These are phyloP conservation scores for Extremus antarcticus DNA, from an alignment of 495 filamentous ascomycete species.

Conservation along the genomic window DNA sequence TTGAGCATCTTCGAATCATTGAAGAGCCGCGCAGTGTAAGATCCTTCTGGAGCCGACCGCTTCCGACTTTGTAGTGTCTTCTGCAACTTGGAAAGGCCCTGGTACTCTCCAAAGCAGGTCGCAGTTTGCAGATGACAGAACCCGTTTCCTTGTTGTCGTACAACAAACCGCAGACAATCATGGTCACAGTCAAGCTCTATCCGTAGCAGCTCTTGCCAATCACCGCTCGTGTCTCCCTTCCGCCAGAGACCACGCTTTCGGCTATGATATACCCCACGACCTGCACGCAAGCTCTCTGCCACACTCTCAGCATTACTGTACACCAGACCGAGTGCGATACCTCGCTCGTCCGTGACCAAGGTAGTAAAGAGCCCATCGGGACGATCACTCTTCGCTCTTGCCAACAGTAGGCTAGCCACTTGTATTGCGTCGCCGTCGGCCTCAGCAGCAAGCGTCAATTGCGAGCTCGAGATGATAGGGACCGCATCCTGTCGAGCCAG, in stretches of 20 bases:
- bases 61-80: slow-evolving; percentile 74
- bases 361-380: slow-evolving; percentile 79
- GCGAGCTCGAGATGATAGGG: slow-evolving; percentile 62
- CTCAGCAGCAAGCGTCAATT: slow-evolving; percentile 50
- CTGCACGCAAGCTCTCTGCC: slow-evolving; percentile 70
- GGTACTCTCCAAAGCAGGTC: slow-evolving; percentile 80
- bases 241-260: slow-evolving; percentile 92
- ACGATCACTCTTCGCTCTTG: slow-evolving; percentile 64
- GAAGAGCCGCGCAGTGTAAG: slow-evolving; percentile 88
- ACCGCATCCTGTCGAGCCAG: slow-evolving; percentile 50
- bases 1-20: slow-evolving; percentile 76
- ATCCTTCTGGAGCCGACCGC: slow-evolving; percentile 68
- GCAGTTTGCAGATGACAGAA: slow-evolving; percentile 92
- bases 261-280: slow-evolving; percentile 89
- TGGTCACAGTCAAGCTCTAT: slow-evolving; percentile 85
- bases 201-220: slow-evolving; percentile 76
- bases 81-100: slow-evolving; percentile 70
- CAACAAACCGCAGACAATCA: slow-evolving; percentile 81
- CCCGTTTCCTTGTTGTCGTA: slow-evolving; percentile 78
- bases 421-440: slow-evolving; percentile 46
- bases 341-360: slow-evolving; percentile 80
- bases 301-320: slow-evolving; percentile 91
- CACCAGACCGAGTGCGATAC: slow-evolving; percentile 72
- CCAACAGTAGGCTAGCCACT: slow-evolving; percentile 57
- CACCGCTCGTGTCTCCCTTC: slow-evolving; percentile 89